phyloP scores from a whole-genome alignment of 495 filamentous ascomycete genomes.

The Daldinia loculata region DNA sequence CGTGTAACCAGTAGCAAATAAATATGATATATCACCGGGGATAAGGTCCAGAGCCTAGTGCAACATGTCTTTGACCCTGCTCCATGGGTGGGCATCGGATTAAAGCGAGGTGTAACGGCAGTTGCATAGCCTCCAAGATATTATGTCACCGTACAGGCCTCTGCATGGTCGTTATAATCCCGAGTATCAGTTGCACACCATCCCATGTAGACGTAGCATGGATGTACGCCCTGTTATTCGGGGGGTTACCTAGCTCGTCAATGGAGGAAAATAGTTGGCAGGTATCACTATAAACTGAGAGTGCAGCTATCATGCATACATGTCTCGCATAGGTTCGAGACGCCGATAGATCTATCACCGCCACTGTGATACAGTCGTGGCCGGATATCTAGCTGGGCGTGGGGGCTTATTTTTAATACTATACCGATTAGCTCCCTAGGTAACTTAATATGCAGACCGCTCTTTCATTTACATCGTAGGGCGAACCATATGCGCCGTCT shows the following conservation, averaged over 20 bases:
- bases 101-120: slow-evolving; percentile 28
- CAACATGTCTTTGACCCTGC: slow-evolving; percentile 20
- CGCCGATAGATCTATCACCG: slow-evolving; percentile 13
- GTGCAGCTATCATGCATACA: background rate
- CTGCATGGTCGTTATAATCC: slow-evolving; percentile 9
- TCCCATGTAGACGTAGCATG: background rate
- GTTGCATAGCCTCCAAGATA: slow-evolving; percentile 25
- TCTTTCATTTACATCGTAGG: slow-evolving; percentile 1
- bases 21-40: background rate
- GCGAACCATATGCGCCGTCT: background rate
- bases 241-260: background rate
- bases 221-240: background rate
- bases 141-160: slow-evolving; percentile 34
- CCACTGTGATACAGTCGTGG: background rate
- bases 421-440: slow-evolving; percentile 4
- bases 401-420: slow-evolving; percentile 20
- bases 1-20: background rate
- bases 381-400: slow-evolving; percentile 20
- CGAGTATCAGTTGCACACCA: slow-evolving; percentile 11
- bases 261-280: background rate
- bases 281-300: background rate
- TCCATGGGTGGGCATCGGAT: slow-evolving; percentile 8
- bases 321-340: slow-evolving; percentile 9
- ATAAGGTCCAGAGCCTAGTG: slow-evolving; percentile 2
- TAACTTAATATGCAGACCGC: slow-evolving; percentile 5